phyloP scores from a whole-genome alignment of 805 yeast species.

The Candida parachauliodes region DNA sequence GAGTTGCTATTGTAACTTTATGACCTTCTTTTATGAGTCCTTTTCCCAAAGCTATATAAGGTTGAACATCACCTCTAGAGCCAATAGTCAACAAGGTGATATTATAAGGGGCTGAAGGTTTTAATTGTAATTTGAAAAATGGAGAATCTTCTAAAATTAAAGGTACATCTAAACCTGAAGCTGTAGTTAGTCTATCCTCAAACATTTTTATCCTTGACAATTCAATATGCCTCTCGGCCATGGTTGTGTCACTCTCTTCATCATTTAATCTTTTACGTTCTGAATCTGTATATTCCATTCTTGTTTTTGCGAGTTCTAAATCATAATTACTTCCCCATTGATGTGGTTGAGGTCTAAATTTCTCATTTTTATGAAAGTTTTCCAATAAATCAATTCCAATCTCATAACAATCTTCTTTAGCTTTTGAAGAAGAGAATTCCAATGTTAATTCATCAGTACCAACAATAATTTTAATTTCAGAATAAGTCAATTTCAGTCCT shows the following conservation, averaged over 20 bases:
- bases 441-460: conserved; percentile 71
- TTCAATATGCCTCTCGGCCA: conserved; percentile 32
- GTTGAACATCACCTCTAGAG: conserved; percentile 95
- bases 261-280: conserved; percentile 2
- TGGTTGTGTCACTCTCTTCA: conserved; percentile 2
- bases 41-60: conserved; percentile 84
- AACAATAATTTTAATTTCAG: conserved; percentile 66
- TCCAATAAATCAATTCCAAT: conserved; percentile 52
- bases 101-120: conserved; percentile 51
- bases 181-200: conserved; percentile 61
- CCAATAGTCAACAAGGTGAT: conserved; percentile 85
- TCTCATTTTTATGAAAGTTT: conserved; percentile 22
- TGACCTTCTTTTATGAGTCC: conserved; percentile 83
- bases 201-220: conserved; percentile 61
- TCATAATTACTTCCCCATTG: conserved; percentile 24
- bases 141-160: conserved; percentile 67
- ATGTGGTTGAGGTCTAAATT: conserved; percentile 18
- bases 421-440: conserved; percentile 62
- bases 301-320: conserved; percentile 13
- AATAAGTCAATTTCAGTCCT: conserved; percentile 65
- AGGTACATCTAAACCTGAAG: conserved; percentile 64
- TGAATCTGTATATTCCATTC: conserved; percentile 9
- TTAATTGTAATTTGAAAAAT: conserved; percentile 44
- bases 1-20: conserved; percentile 79
- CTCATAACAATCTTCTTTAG: conserved; percentile 71